A percentile compares a stretch with the other conserved stretches of the same genome.
Conservation (phyloP, 345 rosid genomes). For the Camelina neglecta region DNA sequence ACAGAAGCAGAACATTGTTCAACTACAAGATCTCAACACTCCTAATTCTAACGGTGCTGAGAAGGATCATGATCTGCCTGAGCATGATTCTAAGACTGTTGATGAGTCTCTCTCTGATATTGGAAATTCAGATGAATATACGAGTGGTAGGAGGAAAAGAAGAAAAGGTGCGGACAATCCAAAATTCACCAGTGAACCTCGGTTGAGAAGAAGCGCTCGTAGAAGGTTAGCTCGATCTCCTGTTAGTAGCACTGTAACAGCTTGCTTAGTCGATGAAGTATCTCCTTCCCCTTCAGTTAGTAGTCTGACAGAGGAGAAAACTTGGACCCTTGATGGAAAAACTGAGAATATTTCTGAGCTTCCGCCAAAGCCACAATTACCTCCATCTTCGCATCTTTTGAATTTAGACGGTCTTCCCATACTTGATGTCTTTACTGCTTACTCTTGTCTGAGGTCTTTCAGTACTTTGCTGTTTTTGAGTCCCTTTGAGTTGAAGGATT, state of each 20-base stretch:
- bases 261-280: slow-evolving; percentile 44
- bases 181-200: slow-evolving; percentile 47
- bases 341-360: slow-evolving; percentile 52
- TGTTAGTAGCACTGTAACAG: slow-evolving; percentile 34
- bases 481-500: slow-evolving; percentile 92
- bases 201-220: slow-evolving; percentile 88
- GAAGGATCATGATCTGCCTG: slow-evolving; percentile 42
- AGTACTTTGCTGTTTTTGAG: slow-evolving; percentile 82
- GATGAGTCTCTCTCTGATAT: slow-evolving; percentile 48
- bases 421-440: slow-evolving; percentile 71
- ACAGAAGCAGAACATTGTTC: slow-evolving; percentile 42
- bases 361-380: slow-evolving; percentile 70
- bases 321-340: slow-evolving; percentile 30
- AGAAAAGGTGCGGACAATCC: slow-evolving; percentile 50
- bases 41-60: slow-evolving; percentile 42
- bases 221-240: slow-evolving; percentile 57
- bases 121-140: slow-evolving; percentile 44
- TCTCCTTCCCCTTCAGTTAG: slow-evolving; percentile 61
- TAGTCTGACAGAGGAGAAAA: slow-evolving; percentile 64
- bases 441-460: slow-evolving; percentile 89
- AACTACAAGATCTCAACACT: slow-evolving; percentile 25
- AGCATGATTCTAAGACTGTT: slow-evolving; percentile 35
- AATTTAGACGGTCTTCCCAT: slow-evolving; percentile 67
- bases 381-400: slow-evolving; percentile 69
- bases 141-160: slow-evolving; percentile 57